Conservation (phyloP, 495 filamentous ascomycete species). For the Aspergillus ellipticus region DNA sequence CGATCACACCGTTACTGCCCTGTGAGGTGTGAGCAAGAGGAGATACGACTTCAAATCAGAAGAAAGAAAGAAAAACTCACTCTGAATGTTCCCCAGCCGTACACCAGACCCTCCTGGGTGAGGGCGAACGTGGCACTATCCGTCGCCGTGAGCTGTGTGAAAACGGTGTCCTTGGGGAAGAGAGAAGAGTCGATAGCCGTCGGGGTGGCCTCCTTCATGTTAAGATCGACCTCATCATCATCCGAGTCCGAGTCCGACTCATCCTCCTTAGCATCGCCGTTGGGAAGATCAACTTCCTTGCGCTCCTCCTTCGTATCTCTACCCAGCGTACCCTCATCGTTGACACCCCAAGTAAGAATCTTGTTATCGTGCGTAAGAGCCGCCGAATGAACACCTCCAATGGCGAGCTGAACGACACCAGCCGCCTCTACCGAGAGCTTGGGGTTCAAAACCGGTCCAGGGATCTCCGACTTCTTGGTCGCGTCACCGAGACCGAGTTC, state of each 20-base stretch:
- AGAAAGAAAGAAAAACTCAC: slow-evolving; percentile 33
- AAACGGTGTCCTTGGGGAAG: slow-evolving; percentile 50
- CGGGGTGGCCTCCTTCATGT: slow-evolving; percentile 57
- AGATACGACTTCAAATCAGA: background rate
- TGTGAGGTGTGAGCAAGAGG: slow-evolving; percentile 16
- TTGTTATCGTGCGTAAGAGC: slow-evolving; percentile 62
- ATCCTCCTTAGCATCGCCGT: slow-evolving; percentile 28
- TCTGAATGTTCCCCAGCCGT: slow-evolving; percentile 70
- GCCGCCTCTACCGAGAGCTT: slow-evolving; percentile 39
- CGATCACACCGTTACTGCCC: slow-evolving; percentile 67
- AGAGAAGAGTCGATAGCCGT: slow-evolving; percentile 37
- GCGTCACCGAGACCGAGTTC: slow-evolving; percentile 52
- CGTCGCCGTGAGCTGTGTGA: slow-evolving; percentile 57
- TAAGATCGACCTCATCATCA: slow-evolving; percentile 52
- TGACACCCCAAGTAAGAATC: slow-evolving; percentile 71
- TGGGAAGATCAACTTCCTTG: slow-evolving; percentile 39
- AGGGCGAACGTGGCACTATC: slow-evolving; percentile 63
- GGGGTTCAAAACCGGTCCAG: slow-evolving; percentile 49
- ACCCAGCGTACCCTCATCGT: slow-evolving; percentile 64
- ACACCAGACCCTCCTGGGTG: slow-evolving; percentile 61
- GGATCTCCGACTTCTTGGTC: slow-evolving; percentile 43
- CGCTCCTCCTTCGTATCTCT: slow-evolving; percentile 55
- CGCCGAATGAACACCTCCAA: slow-evolving; percentile 63
- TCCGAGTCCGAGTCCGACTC: slow-evolving; percentile 30
- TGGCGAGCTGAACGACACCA: slow-evolving; percentile 57